phyloP scores from a whole-genome alignment of 2,329 filamentous ascomycete genomes.

The Claviceps fusiformis region DNA sequence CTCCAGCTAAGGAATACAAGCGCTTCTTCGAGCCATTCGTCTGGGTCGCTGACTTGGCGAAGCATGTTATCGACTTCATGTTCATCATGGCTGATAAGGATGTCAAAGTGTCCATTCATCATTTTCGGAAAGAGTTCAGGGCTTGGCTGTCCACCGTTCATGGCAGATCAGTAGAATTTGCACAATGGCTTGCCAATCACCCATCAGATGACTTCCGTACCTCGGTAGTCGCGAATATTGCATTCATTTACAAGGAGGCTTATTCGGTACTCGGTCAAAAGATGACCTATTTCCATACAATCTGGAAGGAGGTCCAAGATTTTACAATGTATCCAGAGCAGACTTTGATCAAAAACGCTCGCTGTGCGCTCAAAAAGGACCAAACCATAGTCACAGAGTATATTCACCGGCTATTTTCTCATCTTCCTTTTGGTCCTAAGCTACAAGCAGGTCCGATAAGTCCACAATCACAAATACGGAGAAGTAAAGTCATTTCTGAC shows the following conservation, averaged over 20 bases:
- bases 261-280: slow-evolving; percentile 29
- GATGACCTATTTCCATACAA: slow-evolving; percentile 21
- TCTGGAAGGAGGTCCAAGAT: slow-evolving; percentile 41
- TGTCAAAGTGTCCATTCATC: slow-evolving; percentile 30
- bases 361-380: slow-evolving; percentile 1
- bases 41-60: slow-evolving; percentile 59
- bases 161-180: slow-evolving; percentile 24
- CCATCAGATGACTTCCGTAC: slow-evolving; percentile 46
- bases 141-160: slow-evolving; percentile 41
- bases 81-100: slow-evolving; percentile 17
- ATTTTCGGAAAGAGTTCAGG: slow-evolving; percentile 46
- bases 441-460: slow-evolving; percentile 27
- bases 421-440: slow-evolving; percentile 44
- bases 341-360: neutral
- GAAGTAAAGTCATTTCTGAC: slow-evolving; percentile 14
- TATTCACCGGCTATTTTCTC: slow-evolving; percentile 47
- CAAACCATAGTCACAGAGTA: slow-evolving; percentile 59
- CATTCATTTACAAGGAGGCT: slow-evolving; percentile 54
- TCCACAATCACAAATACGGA: slow-evolving; percentile 14
- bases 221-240: slow-evolving; percentile 43
- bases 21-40: slow-evolving; percentile 50
- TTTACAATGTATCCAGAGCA: slow-evolving; percentile 21
- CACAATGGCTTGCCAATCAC: slow-evolving; percentile 39
- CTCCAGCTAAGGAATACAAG: slow-evolving; percentile 45
- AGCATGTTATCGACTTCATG: slow-evolving; percentile 59